Evolutionary conservation across 805 yeast species (phyloP).

Genomic region (Yarrowia keelungensis): DNA sequence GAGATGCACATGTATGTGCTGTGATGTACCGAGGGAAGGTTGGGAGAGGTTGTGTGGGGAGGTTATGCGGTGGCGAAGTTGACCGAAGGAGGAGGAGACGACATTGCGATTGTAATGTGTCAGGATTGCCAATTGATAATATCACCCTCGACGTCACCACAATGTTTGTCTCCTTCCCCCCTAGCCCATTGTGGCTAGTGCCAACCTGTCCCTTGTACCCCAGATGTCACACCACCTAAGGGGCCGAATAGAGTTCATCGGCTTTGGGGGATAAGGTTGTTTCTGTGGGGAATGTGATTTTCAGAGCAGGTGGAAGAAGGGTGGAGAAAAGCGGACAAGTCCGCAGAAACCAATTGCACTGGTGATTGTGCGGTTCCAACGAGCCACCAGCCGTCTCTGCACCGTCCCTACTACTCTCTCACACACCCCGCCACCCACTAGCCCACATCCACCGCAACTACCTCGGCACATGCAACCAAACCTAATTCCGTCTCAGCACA

Average conservation of each 20-base stretch:
- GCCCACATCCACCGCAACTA: conserved; percentile 1
- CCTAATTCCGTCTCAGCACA: conserved; percentile 18
- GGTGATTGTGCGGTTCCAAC: not conserved
- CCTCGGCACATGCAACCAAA: conserved; percentile 37
- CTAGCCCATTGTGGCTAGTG: not conserved
- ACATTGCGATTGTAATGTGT: too few species aligned
- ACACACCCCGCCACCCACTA: not conserved
- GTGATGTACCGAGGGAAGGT: conserved; percentile 27
- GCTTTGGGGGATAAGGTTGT: conserved; percentile 34
- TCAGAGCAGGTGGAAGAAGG: conserved; percentile 7
- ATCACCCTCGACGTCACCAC: not conserved
- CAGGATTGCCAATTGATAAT: too few species aligned
- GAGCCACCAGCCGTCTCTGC: not conserved
- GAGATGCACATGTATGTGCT: conserved; percentile 9
- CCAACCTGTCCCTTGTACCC: conserved; percentile 2
- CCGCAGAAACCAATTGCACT: not conserved
- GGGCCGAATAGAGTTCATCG: conserved; percentile 29
- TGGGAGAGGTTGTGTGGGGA: conserved; percentile 1
- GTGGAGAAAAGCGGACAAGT: not conserved
- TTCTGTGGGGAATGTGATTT: conserved; percentile 39
- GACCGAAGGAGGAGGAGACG: too few species aligned
- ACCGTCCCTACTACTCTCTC: not conserved
- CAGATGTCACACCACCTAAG: conserved; percentile 37
- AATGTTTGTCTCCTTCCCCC: not conserved
- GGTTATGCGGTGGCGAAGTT: conserved; percentile 1